Base-by-base conservation (phyloP, 495 filamentous ascomycete species). In the Xanthoparmelia taractica region DNA sequence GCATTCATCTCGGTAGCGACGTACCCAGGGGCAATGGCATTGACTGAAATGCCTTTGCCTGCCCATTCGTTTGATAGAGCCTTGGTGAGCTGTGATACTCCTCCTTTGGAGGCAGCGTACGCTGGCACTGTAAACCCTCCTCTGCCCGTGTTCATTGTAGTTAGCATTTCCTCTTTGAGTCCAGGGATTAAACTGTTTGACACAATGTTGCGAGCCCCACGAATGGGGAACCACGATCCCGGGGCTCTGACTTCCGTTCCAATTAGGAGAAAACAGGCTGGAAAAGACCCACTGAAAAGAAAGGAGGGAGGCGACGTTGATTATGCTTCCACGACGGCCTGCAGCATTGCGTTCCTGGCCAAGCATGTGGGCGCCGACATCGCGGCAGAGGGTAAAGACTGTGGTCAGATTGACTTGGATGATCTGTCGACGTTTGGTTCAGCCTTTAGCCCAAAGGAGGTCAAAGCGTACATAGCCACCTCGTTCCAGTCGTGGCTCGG, bases 1-100 rank as follows among this genome's bases (percentile, higher is more conserved):
- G 77, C 80, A 71, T 96, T 96, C 92, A 96, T 96, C 58, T 96
- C 91, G 11, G 92, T 96, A 48, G 82, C 89, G 59, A 96, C 88
- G 69, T 96, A 96, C 1, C 85, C 84, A 2, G 84, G 84, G n/a
- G 88, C 89, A 68, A 92, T 85, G 0, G 87, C 88, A 68, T 93
- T 92, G 12, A 93, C 89, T 25, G 81, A 89, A 66, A 96, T 84
- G 0, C 91, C 91, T 68, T 85, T 79, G 3, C 79, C 73, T 4
- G 87, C 83, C 92, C 92, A 96, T 73, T 95, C 90, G 63, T 96
- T 96, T 29, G 86, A 85, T 47, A 96, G 78, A 20, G 87, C 85
- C 72, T 96, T 97, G 38, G 93, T 96, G 60, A 96, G 73, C 73
- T 96, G 90, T 23, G 85, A 84, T 2, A 97, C 84, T 6, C 88